Base-by-base conservation (phyloP, 2,329 filamentous ascomycete species). In the Ceratocystis alfenasii region DNA sequence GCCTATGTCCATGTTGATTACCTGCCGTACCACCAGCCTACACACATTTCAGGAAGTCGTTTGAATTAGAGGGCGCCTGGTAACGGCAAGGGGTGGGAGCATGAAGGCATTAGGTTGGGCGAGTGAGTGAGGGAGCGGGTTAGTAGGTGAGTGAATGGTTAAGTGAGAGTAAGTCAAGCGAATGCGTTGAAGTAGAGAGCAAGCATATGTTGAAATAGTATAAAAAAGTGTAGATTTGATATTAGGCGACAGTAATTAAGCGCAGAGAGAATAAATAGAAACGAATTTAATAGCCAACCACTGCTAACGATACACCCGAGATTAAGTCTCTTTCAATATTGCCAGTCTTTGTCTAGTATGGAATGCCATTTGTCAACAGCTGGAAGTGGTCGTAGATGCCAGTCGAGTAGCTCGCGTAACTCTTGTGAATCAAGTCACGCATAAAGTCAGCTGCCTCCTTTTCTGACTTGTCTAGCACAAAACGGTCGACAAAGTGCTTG, bases 381-480 rank as follows among this genome's bases (percentile, higher is more conserved):
- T 99, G 94, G 81, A 96, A 99, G 75, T 96, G 90, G 77, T 99
- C 95, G 75, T 99, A 99, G 61, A 93, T 88, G 70, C 90, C 91
- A 1, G 94, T 99, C 66, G 88, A 92, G 74, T 94, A 89, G 77
- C 89, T 96, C 67, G 87, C 84, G 72, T 94, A 89, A 74, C 92
- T 96, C 81, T 88, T 95, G 79, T 87, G 87, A 73, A 96, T 88
- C 71, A 97, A 78, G 65, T 89, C 89, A 70, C 87, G 85, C 85
- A 99, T 95, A 71, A 94, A 95, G 68, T 96, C 91, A 0, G 93
- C 94, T 0, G 95, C 94, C 76, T 99, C 94, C 61, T 90, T 82
- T 76, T 99, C 94, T 66, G 79, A 90, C 80, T 88, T 92, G 67
- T 97, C 94, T 66, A 96, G 78, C 67, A 96, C 93, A 75, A 99